Base-by-base conservation (phyloP, 2,329 filamentous ascomycete genomes). In the Fusarium coffeatum region DNA sequence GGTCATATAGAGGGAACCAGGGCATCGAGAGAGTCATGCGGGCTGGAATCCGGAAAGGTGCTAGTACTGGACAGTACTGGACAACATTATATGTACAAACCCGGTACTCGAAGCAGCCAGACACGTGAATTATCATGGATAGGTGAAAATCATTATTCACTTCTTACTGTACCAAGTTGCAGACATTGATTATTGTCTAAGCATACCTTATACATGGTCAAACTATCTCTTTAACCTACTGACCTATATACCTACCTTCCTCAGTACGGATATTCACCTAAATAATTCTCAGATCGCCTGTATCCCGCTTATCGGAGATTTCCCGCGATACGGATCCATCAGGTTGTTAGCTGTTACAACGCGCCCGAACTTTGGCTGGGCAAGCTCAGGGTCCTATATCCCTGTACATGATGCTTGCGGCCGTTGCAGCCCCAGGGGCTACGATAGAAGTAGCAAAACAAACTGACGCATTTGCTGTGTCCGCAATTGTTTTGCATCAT, bases 271-370 rank as follows among this genome's bases (percentile, higher is more conserved):
- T 64, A 25, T 11, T 34, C 23, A 20, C 12, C 22, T 20, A 32
- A 15, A n/a, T 22, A 50, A 37, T 47, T 59, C 15, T 40, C 61
- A 61, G 62, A 66, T 66, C 63, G 42, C 22, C 41, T 54, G 15
- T 49, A 40, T 59, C 59, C 72, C 72, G 66, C 72, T 74, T 73
- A 74, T 74, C 72, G 72, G 72, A 65, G 68, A 74, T 74, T 74
- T 74, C 60, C 72, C 73, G 42, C 30, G 54, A 41, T 51, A 51
- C 32, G 50, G 32, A 58, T 49, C 57, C 37, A 43, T 49, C 27
- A 57, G 25, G 23, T 42, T 51, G 49, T 51, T 51, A 41, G 49
- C 22, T 63, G 58, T 57, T 49, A 27, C 61, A 64, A 18, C 37
- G 30, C 37, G 34, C 47, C 50, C 37, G 34, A 59, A 60, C 64